Percentiles rank a stretch among this genome's conserved stretches.
Conservation (phyloP, 2,329 filamentous ascomycete genomes). For the Fusarium humuli region DNA sequence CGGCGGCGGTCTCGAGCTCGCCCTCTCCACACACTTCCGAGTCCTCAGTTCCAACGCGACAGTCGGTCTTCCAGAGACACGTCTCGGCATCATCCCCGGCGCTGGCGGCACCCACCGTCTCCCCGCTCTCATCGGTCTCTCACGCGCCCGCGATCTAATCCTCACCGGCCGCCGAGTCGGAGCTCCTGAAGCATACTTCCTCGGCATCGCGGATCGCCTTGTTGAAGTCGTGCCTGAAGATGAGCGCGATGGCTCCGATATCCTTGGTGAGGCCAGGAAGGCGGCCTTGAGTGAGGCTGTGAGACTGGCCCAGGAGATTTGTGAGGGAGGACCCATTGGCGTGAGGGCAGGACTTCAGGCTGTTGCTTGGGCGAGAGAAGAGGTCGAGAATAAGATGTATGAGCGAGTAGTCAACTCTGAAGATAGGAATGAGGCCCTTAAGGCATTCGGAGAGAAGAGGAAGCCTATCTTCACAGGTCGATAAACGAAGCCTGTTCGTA, state of each 20-base stretch:
- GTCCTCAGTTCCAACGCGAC: constrained; percentile 83
- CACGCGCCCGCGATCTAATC: constrained; percentile 88
- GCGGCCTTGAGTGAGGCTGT: constrained; percentile 81
- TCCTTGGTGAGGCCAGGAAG: constrained; percentile 70
- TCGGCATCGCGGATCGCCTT: constrained; percentile 90
- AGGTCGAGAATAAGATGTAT: constrained; percentile 89
- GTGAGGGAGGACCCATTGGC: constrained; percentile 88
- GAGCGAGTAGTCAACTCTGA: constrained; percentile 83
- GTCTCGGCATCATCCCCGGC: constrained; percentile 93
- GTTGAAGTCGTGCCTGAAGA: constrained; percentile 79
- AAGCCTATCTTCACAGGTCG: constrained; percentile 69
- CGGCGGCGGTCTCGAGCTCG: constrained; percentile 93
- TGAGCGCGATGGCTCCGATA: constrained; percentile 53
- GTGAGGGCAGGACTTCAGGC: constrained; percentile 83
- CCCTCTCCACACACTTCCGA: constrained; percentile 88
- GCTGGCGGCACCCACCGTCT: constrained; percentile 93
- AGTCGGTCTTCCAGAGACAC: constrained; percentile 89
- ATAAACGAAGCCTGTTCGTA: constrained; percentile 47
- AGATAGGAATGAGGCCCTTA: constrained; percentile 88
- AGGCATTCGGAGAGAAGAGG: constrained; percentile 79
- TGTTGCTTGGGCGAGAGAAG: constrained; percentile 77
- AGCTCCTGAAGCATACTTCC: constrained; percentile 87
- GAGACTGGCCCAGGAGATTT: constrained; percentile 83
- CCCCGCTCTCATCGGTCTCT: constrained; percentile 81
- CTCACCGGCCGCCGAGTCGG: constrained; percentile 88